These are phyloP conservation scores for Diaporthe citriasiana DNA, from an alignment of 2,329 filamentous ascomycete genomes.

Conservation along the genomic window DNA sequence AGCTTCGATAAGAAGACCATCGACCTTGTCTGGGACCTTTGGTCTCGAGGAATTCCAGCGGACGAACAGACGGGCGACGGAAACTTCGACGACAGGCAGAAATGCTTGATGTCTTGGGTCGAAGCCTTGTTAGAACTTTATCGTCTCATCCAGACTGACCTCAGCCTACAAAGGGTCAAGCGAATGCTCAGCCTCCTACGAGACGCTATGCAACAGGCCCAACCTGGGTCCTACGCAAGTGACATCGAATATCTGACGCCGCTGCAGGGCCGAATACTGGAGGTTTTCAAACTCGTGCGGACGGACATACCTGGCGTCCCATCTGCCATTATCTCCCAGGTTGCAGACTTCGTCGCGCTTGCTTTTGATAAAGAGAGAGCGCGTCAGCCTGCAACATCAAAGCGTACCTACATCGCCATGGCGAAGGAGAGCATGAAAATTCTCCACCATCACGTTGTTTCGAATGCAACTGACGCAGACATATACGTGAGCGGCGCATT, in stretches of 20 bases:
- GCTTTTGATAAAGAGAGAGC: conserved; percentile 68
- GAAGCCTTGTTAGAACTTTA: conserved; percentile 83
- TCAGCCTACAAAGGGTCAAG: conserved; percentile 73
- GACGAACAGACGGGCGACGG: conserved; percentile 57
- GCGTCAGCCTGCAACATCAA: conserved; percentile 56
- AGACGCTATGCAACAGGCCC: conserved; percentile 78
- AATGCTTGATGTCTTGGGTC: conserved; percentile 88
- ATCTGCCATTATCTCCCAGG: conserved; percentile 75
- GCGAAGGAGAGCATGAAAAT: conserved; percentile 85
- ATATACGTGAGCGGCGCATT: conserved; percentile 80
- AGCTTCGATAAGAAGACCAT: conserved; percentile 67
- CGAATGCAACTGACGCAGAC: conserved; percentile 72
- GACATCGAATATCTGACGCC: conserved; percentile 82
- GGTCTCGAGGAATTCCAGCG: conserved; percentile 75
- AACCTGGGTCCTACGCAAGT: conserved; percentile 75
- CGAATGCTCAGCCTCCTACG: conserved; percentile 80
- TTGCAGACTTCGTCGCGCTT: conserved; percentile 79
- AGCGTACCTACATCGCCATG: conserved; percentile 89
- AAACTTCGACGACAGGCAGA: conserved; percentile 77
- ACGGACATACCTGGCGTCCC: conserved; percentile 76
- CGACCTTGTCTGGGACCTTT: conserved; percentile 76
- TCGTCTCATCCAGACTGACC: conserved; percentile 74
- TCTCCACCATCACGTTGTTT: conserved; percentile 71
- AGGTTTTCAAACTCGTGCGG: conserved; percentile 76
- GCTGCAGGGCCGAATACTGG: conserved; percentile 78